These are phyloP conservation scores for Cordyceps farinosa DNA, from an alignment of 2,329 filamentous ascomycete species.

Conservation along the genomic window DNA sequence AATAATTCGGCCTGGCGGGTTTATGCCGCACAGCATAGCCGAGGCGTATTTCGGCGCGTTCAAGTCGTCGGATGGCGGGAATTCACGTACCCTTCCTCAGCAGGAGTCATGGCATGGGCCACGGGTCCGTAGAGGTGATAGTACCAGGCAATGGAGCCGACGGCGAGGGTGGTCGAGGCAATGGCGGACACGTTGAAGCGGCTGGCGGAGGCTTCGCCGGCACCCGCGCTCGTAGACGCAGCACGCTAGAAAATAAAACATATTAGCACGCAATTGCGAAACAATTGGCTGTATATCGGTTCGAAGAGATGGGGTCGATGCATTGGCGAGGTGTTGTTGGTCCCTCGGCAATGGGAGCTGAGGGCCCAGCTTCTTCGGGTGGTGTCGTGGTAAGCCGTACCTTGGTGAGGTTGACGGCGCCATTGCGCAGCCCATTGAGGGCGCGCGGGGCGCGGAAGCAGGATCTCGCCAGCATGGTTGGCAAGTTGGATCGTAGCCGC, in stretches of 20 bases:
- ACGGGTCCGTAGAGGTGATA: constrained; percentile 91
- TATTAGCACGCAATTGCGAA: constrained; percentile 35
- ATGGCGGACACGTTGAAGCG: constrained; percentile 82
- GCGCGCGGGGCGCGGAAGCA: constrained; percentile 84
- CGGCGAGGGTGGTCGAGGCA: constrained; percentile 79
- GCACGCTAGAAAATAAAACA: constrained; percentile 48
- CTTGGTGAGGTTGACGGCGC: constrained; percentile 68
- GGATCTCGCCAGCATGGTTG: constrained; percentile 90
- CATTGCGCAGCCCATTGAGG: constrained; percentile 73
- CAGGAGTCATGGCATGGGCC: constrained; percentile 83
- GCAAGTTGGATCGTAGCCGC: constrained; percentile 40
- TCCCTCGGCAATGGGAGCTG: constrained; percentile 34
- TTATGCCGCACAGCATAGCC: constrained; percentile 19
- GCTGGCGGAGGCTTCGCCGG: constrained; percentile 67
- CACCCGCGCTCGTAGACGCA: constrained; percentile 70
- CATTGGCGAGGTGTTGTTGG: constrained; percentile 30
- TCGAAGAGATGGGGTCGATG: constrained; percentile 23
- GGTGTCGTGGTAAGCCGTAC: constrained; percentile 46
- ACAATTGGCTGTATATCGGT: constrained; percentile 21
- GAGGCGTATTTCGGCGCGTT: neutral
- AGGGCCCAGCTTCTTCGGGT: constrained; percentile 19
- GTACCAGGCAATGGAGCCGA: constrained; percentile 94
- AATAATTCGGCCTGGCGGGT: neutral
- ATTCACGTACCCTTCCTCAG: constrained; percentile 91
- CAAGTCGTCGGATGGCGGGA: neutral